Evolutionary conservation across 2,329 filamentous ascomycete genomes (phyloP), one percentile per base, ranked within the genome.

Genomic region (Exophiala sp.): DNA sequence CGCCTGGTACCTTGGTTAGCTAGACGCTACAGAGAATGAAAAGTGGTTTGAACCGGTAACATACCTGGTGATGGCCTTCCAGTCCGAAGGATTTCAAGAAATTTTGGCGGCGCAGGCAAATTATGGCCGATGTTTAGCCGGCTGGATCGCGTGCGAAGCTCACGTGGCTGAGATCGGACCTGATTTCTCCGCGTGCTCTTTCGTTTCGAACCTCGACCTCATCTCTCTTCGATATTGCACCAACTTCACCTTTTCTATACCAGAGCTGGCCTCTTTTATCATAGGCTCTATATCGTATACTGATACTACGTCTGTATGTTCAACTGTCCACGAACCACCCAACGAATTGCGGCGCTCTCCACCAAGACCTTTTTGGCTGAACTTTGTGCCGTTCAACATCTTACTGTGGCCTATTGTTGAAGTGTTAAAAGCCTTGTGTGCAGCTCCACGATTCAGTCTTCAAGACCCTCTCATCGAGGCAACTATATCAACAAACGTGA

Each of bases 221-320:
- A 29, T n/a, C 35, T 16, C 11, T 35, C 47, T 40, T 20, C 12
- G 12, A 32, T 16, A 7, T 18, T n/a, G 33, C 24, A 18, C 34
- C 34, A 24, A 34, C 10, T 40, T 18, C 12, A 34, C 6, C 8
- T 48, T 29, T 34, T 43, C 47, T 44, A 36, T 16, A 14, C 32
- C 29, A 44, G 48, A 51, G 48, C 48, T 51, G 48, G 48, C 41
- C 48, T 51, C 48, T 43, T 20, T 5, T n/a, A 24, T 46, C 43
- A 8, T 29, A 29, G 24, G 24, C 24, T 29, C 24, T 29, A 29
- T 29, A 5, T 29, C 24, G 7, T 29, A 29, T 29, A 29, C 24
- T 29, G 24, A 1, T 8, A 29, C 7, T 8, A 29, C 24, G 24
- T 29, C 24, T 3, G 24, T 29, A 8, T 5, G 1, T 8, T 29